A percentile compares a stretch with the other conserved stretches of the same genome.
These are phyloP conservation scores for Termitomyces heimii DNA, from an alignment of 768 basidiomycete genomes.

Conservation along the genomic window DNA sequence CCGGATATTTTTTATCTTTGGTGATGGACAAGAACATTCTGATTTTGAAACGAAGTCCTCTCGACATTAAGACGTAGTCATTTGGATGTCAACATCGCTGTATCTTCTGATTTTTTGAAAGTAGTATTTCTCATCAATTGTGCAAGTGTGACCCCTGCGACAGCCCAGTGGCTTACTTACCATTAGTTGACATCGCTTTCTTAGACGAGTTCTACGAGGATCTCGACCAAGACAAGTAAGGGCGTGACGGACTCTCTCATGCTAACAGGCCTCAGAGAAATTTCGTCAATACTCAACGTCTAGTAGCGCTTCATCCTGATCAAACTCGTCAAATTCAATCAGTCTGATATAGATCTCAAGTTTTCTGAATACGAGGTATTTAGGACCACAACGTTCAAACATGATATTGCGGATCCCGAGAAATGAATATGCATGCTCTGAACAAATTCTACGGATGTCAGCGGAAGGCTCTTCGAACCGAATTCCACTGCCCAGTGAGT, in stretches of 20 bases:
- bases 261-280: too few relatives aligned
- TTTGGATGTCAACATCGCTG: background rate
- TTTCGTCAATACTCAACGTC: too few relatives aligned
- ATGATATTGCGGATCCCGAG: background rate
- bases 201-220: too few relatives aligned
- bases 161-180: background rate
- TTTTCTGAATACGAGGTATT: background rate
- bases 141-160: background rate
- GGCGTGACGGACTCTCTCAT: too few relatives aligned
- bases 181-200: too few relatives aligned
- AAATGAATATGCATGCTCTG: background rate
- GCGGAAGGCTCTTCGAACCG: background rate
- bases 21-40: background rate
- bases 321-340: too few relatives aligned
- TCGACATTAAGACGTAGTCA: background rate
- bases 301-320: too few relatives aligned
- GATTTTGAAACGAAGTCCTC: background rate
- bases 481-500: background rate
- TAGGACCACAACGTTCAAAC: background rate
- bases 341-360: too few relatives aligned
- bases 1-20: background rate
- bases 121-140: background rate
- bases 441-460: background rate
- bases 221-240: too few relatives aligned
- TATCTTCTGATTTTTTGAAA: background rate